Evolutionary conservation across 352 stramenopile genomes (phyloP).

Genomic region (Pythium aphanidermatum): DNA sequence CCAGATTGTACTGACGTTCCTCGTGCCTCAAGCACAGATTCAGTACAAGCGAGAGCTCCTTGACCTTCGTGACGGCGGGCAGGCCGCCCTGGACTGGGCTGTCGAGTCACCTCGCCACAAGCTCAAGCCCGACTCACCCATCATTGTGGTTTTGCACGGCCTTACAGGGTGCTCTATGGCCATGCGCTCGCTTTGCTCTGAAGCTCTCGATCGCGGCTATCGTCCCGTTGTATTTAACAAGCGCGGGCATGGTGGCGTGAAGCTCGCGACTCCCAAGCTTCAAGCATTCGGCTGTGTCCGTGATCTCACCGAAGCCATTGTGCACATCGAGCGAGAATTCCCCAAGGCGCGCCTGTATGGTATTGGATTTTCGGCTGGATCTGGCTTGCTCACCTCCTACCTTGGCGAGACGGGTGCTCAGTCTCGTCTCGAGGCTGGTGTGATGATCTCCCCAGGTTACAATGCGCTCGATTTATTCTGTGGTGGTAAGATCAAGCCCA

Average conservation of each 20-base stretch:
- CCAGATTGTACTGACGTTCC: constrained; percentile 64
- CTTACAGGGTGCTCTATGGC: constrained; percentile 58
- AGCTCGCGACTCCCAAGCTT: constrained; percentile 54
- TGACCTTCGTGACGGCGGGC: constrained; percentile 47
- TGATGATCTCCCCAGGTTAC: constrained; percentile 75
- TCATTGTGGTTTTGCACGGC: constrained; percentile 62
- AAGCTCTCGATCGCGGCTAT: constrained; percentile 54
- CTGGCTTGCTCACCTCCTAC: constrained; percentile 64
- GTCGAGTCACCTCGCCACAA: constrained; percentile 22
- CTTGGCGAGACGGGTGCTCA: constrained; percentile 49
- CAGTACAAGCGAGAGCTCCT: constrained; percentile 60
- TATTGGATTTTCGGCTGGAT: constrained; percentile 72
- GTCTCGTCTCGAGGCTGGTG: constrained; percentile 45
- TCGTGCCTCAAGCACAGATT: constrained; percentile 50
- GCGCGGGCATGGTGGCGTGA: constrained; percentile 60
- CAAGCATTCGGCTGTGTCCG: constrained; percentile 65
- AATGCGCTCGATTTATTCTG: constrained; percentile 74
- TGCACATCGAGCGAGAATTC: constrained; percentile 37
- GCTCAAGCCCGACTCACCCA: constrained; percentile 28
- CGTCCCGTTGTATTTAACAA: constrained; percentile 84
- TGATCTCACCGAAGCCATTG: constrained; percentile 52
- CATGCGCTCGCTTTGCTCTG: constrained; percentile 59
- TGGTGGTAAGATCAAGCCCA: constrained; percentile 43
- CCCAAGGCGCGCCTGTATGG: constrained; percentile 48
- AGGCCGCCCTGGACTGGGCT: constrained; percentile 66